Percentiles rank a stretch among this genome's conserved stretches.
phyloP scores from a whole-genome alignment of 2,329 filamentous ascomycete genomes.

The Stylonectria norvegica region DNA sequence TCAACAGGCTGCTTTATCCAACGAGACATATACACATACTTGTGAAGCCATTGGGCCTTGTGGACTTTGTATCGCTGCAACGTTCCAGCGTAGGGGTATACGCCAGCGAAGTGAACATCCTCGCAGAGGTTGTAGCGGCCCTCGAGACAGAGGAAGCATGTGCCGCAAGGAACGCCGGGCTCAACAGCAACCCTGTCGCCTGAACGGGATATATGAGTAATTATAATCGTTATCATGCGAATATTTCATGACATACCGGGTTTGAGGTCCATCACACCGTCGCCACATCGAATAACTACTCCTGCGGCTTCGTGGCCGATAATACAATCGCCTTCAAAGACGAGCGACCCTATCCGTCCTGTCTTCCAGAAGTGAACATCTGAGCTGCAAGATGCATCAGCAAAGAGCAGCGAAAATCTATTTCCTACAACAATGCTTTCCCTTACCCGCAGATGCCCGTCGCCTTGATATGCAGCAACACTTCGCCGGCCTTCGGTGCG shows the following conservation, averaged over 20 bases:
- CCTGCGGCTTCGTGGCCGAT: slow-evolving; percentile 64
- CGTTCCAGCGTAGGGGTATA: slow-evolving; percentile 58
- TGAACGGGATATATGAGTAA: slow-evolving; percentile 11
- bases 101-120: slow-evolving; percentile 58
- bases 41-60: slow-evolving; percentile 57
- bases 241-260: slow-evolving; percentile 31
- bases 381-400: slow-evolving; percentile 40
- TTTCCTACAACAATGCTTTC: neutral
- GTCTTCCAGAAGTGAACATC: slow-evolving; percentile 68
- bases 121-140: slow-evolving; percentile 64
- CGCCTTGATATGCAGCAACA: slow-evolving; percentile 58
- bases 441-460: slow-evolving; percentile 61
- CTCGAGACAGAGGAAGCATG: slow-evolving; percentile 56
- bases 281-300: slow-evolving; percentile 54
- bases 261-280: slow-evolving; percentile 50
- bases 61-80: slow-evolving; percentile 61
- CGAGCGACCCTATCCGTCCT: slow-evolving; percentile 60
- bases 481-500: slow-evolving; percentile 51
- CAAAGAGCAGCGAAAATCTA: neutral
- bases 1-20: neutral
- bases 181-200: slow-evolving; percentile 66
- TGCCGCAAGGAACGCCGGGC: slow-evolving; percentile 60
- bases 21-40: slow-evolving; percentile 26
- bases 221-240: neutral
- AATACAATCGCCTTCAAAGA: slow-evolving; percentile 61